Conservation (phyloP, 306 rosid genomes). For the Rosa chinensis region DNA sequence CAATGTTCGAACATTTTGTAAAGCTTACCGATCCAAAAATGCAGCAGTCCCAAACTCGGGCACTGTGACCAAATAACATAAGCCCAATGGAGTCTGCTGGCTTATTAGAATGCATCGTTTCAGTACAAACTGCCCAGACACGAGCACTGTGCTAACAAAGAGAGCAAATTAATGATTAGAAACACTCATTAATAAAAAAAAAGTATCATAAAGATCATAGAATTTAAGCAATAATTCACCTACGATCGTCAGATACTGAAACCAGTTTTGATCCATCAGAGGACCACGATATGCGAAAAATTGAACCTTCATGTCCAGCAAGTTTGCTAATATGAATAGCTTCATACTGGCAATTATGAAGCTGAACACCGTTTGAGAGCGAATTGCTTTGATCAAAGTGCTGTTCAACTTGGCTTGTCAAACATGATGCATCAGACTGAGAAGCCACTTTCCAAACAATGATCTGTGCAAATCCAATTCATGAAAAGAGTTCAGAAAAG, state of each 20-base stretch:
- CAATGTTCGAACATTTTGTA: background rate
- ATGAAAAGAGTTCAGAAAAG: background rate
- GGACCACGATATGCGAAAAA: constrained; percentile 85
- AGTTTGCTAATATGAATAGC: constrained; percentile 72
- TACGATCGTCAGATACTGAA: constrained; percentile 95
- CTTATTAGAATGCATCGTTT: constrained; percentile 35
- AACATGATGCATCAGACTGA: constrained; percentile 32
- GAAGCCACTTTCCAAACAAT: constrained; percentile 82
- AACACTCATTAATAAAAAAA: background rate
- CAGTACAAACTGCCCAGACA: constrained; percentile 58
- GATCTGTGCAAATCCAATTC: constrained; percentile 50
- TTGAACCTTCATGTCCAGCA: constrained; percentile 94
- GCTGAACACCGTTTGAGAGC: constrained; percentile 29
- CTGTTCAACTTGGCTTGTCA: constrained; percentile 30
- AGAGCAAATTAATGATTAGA: constrained; percentile 16
- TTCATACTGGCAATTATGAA: constrained; percentile 42
- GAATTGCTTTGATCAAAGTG: constrained; percentile 25
- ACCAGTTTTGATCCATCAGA: constrained; percentile 74
- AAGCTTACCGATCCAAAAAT: constrained; percentile 67
- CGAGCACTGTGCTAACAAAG: constrained; percentile 68
- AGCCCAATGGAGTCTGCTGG: constrained; percentile 40
- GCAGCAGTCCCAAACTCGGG: constrained; percentile 96
- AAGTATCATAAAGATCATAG: background rate
- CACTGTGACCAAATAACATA: constrained; percentile 88
- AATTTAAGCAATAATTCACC: constrained; percentile 54